Conservation (phyloP, 768 basidiomycete species). For the Pleurotus eryngii region DNA sequence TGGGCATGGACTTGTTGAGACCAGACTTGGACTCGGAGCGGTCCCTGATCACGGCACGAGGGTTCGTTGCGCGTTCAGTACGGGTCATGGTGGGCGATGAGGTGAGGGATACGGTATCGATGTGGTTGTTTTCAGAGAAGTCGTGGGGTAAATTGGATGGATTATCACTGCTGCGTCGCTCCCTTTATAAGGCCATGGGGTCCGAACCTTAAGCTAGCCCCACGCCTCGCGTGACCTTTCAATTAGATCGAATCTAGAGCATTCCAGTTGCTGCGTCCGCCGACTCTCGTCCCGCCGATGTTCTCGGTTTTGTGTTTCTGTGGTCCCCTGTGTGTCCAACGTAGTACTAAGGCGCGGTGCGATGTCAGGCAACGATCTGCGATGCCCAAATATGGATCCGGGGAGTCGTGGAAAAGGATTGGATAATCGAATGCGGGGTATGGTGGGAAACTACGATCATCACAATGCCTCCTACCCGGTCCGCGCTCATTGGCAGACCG, state of each 20-base stretch:
- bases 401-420: too few relatives aligned
- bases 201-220: background rate
- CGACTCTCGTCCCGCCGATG: background rate
- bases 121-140: background rate
- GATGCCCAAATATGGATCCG: too few relatives aligned
- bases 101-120: background rate
- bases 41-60: constrained; percentile 71
- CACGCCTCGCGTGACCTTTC: background rate
- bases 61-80: constrained; percentile 69
- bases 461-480: background rate
- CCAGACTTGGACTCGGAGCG: constrained; percentile 79
- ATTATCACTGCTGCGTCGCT: background rate
- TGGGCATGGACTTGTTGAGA: constrained; percentile 66
- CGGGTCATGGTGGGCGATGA: constrained; percentile 58
- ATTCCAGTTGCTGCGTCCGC: constrained; percentile 1
- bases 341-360: too few relatives aligned
- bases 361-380: too few relatives aligned
- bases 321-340: background rate
- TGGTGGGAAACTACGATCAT: background rate
- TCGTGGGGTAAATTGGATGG: background rate
- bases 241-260: constrained; percentile 1
- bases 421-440: background rate
- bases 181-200: background rate
- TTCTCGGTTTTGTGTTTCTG: background rate
- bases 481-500: background rate